Evolutionary conservation across 306 rosid species (phyloP), one percentile per base, ranked within the genome.

Genomic region (Hippophae rhamnoides): DNA sequence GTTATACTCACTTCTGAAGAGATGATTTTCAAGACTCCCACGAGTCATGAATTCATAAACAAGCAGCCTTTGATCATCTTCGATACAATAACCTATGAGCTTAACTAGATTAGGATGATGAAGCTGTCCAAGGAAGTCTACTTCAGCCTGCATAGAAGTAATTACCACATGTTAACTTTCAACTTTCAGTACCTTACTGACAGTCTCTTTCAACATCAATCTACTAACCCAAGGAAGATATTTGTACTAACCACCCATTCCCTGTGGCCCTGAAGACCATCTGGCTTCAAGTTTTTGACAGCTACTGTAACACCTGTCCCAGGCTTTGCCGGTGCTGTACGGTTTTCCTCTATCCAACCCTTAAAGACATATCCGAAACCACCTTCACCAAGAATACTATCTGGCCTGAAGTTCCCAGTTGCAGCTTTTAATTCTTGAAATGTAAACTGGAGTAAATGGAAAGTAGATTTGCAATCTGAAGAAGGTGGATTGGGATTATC

Each of bases 161-260:
- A 72, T 7, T 5, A 41, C 44, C 58, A 63, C 50, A 10, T 38
- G 76, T 79, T 66, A 81, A 40, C 58, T 40, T 70, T 65, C n/a
- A 13, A 75, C 69, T 53, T 76, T 61, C 13, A 60, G 10, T 62
- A 43, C 59, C 66, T 58, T 62, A 51, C 61, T 50, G 55, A 69
- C 68, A 76, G 70, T 64, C 63, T 71, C 52, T 45, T 70, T 65
- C 61, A 65, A 57, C 57, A 76, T 71, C 70, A 78, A 78, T 68
- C 79, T 78, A 81, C 88, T 81, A 83, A 83, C 84, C 81, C 79
- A 83, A 84, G 69, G 81, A 76, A 81, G 74, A 86, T 78, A 82
- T 75, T 72, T 31, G 69, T 82, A 90, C 95, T 90, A 82, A 90
- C 97, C 95, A 87, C 84, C 97, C 97, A 90, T 85, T 90, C 97